Evolutionary conservation across 2,329 filamentous ascomycete species (phyloP).

Genomic region (Pezizomycotina sp.): DNA sequence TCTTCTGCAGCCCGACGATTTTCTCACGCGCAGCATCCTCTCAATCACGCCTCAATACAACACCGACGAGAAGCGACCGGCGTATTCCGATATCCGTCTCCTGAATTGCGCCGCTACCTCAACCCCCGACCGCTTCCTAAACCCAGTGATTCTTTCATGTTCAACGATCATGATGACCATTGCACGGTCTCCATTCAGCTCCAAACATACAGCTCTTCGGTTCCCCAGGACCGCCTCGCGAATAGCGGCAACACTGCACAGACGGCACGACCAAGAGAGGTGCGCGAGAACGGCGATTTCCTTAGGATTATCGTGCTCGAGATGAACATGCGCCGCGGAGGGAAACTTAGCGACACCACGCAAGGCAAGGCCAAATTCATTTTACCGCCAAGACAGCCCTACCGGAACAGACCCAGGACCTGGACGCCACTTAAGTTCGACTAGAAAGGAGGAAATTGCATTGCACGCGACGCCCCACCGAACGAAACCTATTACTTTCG

Average conservation of each 20-base stretch:
- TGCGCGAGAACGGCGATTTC: constrained; percentile 54
- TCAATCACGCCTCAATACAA: constrained; percentile 49
- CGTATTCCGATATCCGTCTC: constrained; percentile 46
- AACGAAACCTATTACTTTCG: not conserved
- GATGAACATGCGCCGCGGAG: constrained; percentile 51
- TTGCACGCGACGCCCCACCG: not conserved
- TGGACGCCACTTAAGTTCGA: constrained; percentile 18
- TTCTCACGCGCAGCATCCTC: constrained; percentile 50
- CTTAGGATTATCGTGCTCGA: constrained; percentile 56
- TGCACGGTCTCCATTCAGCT: constrained; percentile 55
- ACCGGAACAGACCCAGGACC: constrained; percentile 18
- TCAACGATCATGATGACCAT: constrained; percentile 28
- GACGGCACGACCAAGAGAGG: constrained; percentile 45
- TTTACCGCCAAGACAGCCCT: constrained; percentile 45
- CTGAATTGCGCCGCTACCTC: constrained; percentile 49
- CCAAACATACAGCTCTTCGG: constrained; percentile 44
- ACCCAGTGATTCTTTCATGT: constrained; percentile 27
- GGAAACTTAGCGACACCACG: constrained; percentile 48
- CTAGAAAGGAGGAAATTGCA: constrained; percentile 4
- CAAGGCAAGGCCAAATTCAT: constrained; percentile 53
- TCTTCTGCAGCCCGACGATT: constrained; percentile 48
- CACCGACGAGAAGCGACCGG: constrained; percentile 49
- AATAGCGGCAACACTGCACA: constrained; percentile 27
- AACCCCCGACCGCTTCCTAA: constrained; percentile 40
- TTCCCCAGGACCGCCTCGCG: constrained; percentile 12